These are phyloP conservation scores for Peniophora sp. DNA, from an alignment of 1,284 basidiomycete genomes.

Conservation along the genomic window DNA sequence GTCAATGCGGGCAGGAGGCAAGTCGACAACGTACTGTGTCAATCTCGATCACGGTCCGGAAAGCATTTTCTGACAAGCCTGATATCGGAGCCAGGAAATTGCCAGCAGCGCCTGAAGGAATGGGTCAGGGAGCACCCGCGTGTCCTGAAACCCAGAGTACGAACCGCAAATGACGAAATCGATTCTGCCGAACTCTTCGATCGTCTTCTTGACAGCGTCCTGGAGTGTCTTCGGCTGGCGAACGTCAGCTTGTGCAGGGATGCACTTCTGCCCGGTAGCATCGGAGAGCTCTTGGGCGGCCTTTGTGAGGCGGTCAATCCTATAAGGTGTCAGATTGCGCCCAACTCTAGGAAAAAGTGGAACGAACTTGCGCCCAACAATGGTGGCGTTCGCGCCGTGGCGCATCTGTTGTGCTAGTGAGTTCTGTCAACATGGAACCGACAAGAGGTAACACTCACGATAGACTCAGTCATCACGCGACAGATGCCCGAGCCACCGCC, in stretches of 20 bases:
- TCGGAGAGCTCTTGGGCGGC: constrained; percentile 68
- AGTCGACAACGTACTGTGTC: constrained; percentile 57
- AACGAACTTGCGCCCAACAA: constrained; percentile 80
- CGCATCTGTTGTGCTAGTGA: constrained; percentile 52
- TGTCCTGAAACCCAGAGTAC: constrained; percentile 11
- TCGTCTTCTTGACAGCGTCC: constrained; percentile 69
- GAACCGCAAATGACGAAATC: constrained; percentile 93
- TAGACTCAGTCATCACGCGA: constrained; percentile 76
- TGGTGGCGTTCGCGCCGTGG: constrained; percentile 77
- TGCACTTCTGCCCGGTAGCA: constrained; percentile 63
- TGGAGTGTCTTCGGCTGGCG: constrained; percentile 67
- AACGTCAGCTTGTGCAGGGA: constrained; percentile 80
- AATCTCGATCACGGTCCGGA: constrained; percentile 91
- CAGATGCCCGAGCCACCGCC: constrained; percentile 91
- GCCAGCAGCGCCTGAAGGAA: constrained; percentile 70
- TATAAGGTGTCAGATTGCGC: constrained; percentile 21
- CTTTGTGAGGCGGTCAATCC: constrained; percentile 67
- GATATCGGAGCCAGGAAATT: constrained; percentile 86
- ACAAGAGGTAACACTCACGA: constrained; percentile 38
- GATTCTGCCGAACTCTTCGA: constrained; percentile 78
- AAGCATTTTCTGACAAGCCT: constrained; percentile 78
- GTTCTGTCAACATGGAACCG: background rate
- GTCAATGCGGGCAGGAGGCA: background rate
- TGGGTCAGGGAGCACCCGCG: background rate
- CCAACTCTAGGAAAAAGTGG: background rate